These are phyloP conservation scores for Beauveria sp. DNA, from an alignment of 2,329 filamentous ascomycete genomes.

Conservation along the genomic window DNA sequence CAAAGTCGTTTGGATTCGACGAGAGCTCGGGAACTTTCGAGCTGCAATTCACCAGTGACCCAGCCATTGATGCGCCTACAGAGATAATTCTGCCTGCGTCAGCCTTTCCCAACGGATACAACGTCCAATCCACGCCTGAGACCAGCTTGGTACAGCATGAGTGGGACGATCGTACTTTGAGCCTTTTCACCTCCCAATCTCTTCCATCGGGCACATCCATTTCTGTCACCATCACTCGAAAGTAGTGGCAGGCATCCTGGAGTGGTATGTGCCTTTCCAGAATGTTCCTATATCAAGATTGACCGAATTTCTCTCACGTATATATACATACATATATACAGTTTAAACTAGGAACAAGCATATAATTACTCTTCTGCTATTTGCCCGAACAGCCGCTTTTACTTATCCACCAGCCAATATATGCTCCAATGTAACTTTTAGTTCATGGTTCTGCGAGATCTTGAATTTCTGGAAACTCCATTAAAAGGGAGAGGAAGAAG, in stretches of 20 bases:
- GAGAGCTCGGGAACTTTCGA: slow-evolving; percentile 9
- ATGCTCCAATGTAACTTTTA: no score
- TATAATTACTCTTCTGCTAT: no score
- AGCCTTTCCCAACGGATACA: slow-evolving; percentile 13
- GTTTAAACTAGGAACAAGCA: no score
- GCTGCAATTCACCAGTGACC: slow-evolving; percentile 12
- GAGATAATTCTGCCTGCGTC: slow-evolving; percentile 14
- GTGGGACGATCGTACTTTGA: slow-evolving; percentile 12
- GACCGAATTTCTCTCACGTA: not conserved
- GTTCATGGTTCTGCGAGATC: no score
- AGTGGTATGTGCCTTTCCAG: not conserved
- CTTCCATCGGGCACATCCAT: not conserved
- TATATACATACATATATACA: no score
- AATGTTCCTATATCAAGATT: not conserved
- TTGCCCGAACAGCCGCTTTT: no score
- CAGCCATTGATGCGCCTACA: slow-evolving; percentile 13
- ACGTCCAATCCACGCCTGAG: slow-evolving; percentile 5
- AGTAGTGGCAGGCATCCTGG: not conserved
- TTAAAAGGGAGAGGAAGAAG: no score
- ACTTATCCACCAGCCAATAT: no score
- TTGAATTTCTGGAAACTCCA: no score
- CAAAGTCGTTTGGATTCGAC: slow-evolving; percentile 14
- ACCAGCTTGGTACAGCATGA: slow-evolving; percentile 9
- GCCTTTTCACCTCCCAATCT: slow-evolving; percentile 11
- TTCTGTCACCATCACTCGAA: slow-evolving; percentile 7